phyloP scores from a whole-genome alignment of 805 yeast species.

The Teunomyces lycoperdinae region DNA sequence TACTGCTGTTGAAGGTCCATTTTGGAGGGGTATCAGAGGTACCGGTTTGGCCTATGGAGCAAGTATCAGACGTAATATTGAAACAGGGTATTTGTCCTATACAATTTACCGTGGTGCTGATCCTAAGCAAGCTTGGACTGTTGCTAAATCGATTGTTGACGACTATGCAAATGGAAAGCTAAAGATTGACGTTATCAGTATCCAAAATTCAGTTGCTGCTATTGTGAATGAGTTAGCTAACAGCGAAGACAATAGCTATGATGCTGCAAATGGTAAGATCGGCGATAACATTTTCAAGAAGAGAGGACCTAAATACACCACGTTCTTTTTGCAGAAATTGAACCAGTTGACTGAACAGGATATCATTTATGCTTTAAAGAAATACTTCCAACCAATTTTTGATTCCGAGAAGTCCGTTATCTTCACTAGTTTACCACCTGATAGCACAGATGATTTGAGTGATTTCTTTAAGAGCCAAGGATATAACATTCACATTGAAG shows the following conservation, averaged over 20 bases:
- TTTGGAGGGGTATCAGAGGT: conserved; percentile 95
- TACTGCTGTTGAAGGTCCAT: conserved; percentile 91
- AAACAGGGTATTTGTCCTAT: conserved; percentile 64
- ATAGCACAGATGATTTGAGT: conserved; percentile 48
- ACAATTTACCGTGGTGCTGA: conserved; percentile 83
- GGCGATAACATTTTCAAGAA: conserved; percentile 62
- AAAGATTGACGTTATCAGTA: conserved; percentile 53
- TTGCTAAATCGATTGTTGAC: conserved; percentile 62
- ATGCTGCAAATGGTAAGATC: conserved; percentile 66
- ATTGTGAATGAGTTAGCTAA: conserved; percentile 72
- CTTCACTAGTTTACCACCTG: conserved; percentile 73
- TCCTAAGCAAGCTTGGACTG: conserved; percentile 59
- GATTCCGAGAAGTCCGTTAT: conserved; percentile 52
- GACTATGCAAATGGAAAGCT: conserved; percentile 55
- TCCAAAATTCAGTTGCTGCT: conserved; percentile 74
- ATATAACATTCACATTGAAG: conserved; percentile 59
- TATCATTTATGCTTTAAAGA: conserved; percentile 46
- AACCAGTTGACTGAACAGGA: conserved; percentile 54
- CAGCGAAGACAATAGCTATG: conserved; percentile 58
- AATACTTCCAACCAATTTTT: conserved; percentile 67
- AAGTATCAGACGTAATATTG: conserved; percentile 53
- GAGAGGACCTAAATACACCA: conserved; percentile 67
- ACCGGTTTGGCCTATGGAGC: conserved; percentile 94
- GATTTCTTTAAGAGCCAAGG: conserved; percentile 52
- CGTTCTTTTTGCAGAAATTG: conserved; percentile 50